phyloP scores from a whole-genome alignment of 768 basidiomycete genomes.

The Tricholoma sp. region DNA sequence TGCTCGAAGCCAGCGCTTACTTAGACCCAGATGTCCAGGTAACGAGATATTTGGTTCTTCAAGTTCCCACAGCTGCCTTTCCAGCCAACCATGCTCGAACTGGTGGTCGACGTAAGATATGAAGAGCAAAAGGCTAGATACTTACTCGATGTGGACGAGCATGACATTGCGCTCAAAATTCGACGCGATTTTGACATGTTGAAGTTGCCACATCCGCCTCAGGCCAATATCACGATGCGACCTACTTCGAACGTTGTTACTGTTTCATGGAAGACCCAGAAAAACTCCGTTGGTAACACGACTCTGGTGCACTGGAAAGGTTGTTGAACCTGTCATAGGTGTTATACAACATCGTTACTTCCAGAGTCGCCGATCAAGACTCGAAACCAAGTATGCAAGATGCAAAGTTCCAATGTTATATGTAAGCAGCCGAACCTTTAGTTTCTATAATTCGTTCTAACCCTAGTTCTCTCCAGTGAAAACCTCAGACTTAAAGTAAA shows the following conservation, averaged over 20 bases:
- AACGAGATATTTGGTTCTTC: neutral
- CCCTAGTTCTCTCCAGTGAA: neutral
- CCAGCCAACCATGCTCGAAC: neutral
- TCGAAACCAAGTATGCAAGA: neutral
- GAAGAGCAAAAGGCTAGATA: neutral
- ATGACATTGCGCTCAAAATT: neutral
- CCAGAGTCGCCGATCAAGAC: neutral
- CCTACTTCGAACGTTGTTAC: neutral
- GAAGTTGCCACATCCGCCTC: conserved; percentile 10
- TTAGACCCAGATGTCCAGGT: neutral
- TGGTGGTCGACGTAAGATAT: conserved; percentile 5
- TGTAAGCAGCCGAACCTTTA: neutral
- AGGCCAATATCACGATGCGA: conserved; percentile 6
- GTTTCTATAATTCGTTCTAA: neutral
- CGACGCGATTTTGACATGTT: conserved; percentile 4
- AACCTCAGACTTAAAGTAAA: neutral
- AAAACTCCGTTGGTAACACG: neutral
- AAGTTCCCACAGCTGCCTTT: neutral
- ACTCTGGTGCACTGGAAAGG: neutral
- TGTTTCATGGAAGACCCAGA: conserved; percentile 4
- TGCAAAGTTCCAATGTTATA: neutral
- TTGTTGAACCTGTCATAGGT: neutral
- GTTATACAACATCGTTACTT: neutral
- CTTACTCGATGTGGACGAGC: neutral
- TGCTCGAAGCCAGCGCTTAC: neutral